Conservation (phyloP, 2,329 filamentous ascomycete species). For the Botrytis fragariae region DNA sequence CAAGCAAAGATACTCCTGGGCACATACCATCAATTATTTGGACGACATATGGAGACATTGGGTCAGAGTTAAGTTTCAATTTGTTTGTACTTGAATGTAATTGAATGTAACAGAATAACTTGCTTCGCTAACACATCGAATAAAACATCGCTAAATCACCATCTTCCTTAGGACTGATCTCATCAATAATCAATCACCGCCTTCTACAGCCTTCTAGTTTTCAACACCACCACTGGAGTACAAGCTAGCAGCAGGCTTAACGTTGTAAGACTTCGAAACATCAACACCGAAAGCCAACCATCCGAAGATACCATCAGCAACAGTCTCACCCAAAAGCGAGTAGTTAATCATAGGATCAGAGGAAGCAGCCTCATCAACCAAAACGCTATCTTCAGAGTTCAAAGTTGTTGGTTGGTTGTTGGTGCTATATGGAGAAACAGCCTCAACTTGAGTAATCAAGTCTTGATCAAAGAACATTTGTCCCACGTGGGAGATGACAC, state of each 20-base stretch:
- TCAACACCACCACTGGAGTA: background rate
- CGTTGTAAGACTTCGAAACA: background rate
- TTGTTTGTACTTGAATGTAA: background rate
- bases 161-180: background rate
- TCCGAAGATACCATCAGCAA: slow-evolving; percentile 16
- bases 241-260: slow-evolving; percentile 8
- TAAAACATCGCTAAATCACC: background rate
- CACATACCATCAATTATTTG: background rate
- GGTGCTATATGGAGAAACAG: slow-evolving; percentile 45
- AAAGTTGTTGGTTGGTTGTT: slow-evolving; percentile 48
- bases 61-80: background rate
- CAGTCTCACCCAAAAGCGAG: slow-evolving; percentile 7
- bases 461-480: slow-evolving; percentile 64
- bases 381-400: slow-evolving; percentile 47
- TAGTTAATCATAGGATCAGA: slow-evolving; percentile 14
- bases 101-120: background rate
- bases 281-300: slow-evolving; percentile 18
- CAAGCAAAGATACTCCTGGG: rapidly evolving
- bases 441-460: slow-evolving; percentile 53
- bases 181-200: background rate
- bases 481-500: slow-evolving; percentile 56
- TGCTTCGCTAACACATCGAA: background rate
- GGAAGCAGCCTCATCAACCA: slow-evolving; percentile 6
- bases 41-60: background rate
- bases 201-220: background rate